Evolutionary conservation across 2,329 filamentous ascomycete species (phyloP).

Genomic region (Diaporthe nobilis): DNA sequence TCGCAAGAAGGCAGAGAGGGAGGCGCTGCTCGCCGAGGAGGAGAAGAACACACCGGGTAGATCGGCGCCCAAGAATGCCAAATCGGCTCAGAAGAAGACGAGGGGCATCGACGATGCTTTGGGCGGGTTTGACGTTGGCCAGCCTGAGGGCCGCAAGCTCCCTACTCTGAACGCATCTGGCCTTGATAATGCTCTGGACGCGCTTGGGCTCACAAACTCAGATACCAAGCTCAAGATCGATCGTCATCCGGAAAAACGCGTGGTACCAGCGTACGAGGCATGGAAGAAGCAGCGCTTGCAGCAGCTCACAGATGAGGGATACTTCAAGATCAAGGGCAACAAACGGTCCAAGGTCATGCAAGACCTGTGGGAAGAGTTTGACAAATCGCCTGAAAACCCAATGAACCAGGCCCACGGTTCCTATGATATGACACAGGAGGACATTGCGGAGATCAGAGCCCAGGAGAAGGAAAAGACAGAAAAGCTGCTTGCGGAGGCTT

Average conservation of each 20-base stretch:
- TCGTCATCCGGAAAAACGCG: conserved; percentile 88
- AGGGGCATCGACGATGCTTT: conserved; percentile 76
- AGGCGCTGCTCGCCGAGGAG: conserved; percentile 86
- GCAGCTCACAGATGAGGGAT: conserved; percentile 74
- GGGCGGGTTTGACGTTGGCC: conserved; percentile 71
- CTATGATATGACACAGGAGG: conserved; percentile 85
- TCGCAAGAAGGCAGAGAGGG: conserved; percentile 92
- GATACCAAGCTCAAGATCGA: conserved; percentile 79
- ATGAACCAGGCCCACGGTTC: conserved; percentile 86
- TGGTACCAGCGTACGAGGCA: conserved; percentile 85
- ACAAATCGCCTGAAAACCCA: conserved; percentile 94
- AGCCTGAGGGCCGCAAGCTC: conserved; percentile 58
- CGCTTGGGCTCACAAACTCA: conserved; percentile 75
- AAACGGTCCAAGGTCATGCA: not conserved
- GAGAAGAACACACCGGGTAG: conserved; percentile 75
- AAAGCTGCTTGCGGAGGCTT: conserved; percentile 68
- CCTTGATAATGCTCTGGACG: conserved; percentile 95
- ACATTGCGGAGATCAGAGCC: conserved; percentile 76
- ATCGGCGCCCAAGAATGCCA: conserved; percentile 75
- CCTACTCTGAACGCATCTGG: conserved; percentile 82
- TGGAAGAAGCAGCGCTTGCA: conserved; percentile 90
- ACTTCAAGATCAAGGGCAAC: not conserved
- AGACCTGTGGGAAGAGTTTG: conserved; percentile 90
- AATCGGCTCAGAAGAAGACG: conserved; percentile 76
- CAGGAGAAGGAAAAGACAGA: conserved; percentile 83